phyloP scores from a whole-genome alignment of 2,329 filamentous ascomycete genomes.

The Pseudocercospora crystallina region DNA sequence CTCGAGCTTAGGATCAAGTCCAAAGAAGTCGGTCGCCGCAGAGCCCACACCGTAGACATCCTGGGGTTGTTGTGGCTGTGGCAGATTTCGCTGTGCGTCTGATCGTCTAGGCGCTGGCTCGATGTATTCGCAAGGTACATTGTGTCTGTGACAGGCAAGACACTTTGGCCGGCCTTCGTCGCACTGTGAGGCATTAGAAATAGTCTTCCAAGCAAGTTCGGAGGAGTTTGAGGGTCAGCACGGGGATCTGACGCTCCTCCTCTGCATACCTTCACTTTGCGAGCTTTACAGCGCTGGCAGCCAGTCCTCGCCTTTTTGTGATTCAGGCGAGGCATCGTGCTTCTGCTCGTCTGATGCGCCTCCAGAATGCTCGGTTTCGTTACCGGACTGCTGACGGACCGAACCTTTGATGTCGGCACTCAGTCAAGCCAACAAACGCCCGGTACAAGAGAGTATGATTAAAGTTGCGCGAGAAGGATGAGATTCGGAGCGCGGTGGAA shows the following conservation, averaged over 20 bases:
- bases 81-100: conserved; percentile 2
- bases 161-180: conserved; percentile 28
- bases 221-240: too few relatives aligned
- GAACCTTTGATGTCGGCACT: too few relatives aligned
- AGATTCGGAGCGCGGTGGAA: too few relatives aligned
- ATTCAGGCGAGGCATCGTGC: conserved; percentile 21
- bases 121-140: conserved; percentile 27
- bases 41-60: background rate
- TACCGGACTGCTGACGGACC: too few relatives aligned
- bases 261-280: conserved; percentile 25
- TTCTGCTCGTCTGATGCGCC: too few relatives aligned
- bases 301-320: conserved; percentile 26
- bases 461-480: too few relatives aligned
- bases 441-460: too few relatives aligned
- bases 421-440: too few relatives aligned
- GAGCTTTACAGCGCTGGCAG: conserved; percentile 26
- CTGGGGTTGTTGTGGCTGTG: background rate
- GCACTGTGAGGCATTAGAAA: conserved; percentile 17
- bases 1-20: conserved; percentile 21
- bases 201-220: too few relatives aligned
- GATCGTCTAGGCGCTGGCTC: conserved; percentile 18
- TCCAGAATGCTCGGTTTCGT: too few relatives aligned
- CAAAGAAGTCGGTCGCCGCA: background rate
- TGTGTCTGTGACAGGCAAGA: conserved; percentile 25
- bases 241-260: too few relatives aligned